These are phyloP conservation scores for Phytopythium delawarense DNA, from an alignment of 352 stramenopile genomes.

Conservation along the genomic window DNA sequence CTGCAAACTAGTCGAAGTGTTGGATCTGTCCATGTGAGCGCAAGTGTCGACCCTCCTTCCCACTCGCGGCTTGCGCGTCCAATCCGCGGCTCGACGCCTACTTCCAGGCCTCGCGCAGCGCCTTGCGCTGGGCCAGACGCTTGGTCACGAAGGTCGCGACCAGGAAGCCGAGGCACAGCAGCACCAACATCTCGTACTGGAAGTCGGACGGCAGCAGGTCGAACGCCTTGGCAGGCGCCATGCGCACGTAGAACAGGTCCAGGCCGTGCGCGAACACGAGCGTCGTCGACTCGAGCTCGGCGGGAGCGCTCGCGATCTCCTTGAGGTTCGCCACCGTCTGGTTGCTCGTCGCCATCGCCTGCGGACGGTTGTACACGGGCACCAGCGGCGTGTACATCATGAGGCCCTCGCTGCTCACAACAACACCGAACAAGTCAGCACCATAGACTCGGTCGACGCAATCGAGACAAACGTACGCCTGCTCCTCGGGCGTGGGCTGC, in stretches of 20 bases:
- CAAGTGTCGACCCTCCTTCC: too few relatives aligned
- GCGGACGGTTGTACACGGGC: conserved; percentile 80
- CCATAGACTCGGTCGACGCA: neutral
- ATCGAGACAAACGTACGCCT: conserved; percentile 29
- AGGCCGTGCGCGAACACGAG: conserved; percentile 92
- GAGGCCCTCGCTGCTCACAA: conserved; percentile 55
- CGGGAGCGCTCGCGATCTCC: conserved; percentile 54
- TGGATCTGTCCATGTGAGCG: too few relatives aligned
- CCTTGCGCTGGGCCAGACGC: conserved; percentile 64
- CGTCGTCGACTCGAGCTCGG: conserved; percentile 94
- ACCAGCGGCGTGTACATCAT: conserved; percentile 90
- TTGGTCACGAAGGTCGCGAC: conserved; percentile 66
- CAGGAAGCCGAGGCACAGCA: conserved; percentile 88
- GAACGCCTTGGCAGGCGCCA: conserved; percentile 93
- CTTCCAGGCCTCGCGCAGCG: conserved; percentile 80
- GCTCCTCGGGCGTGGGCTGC: conserved; percentile 80
- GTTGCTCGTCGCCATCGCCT: conserved; percentile 91
- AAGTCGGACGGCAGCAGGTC: conserved; percentile 96
- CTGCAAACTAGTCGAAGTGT: neutral
- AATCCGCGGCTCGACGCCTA: conserved; percentile 18
- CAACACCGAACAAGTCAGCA: neutral
- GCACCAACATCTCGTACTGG: conserved; percentile 91
- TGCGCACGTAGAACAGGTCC: conserved; percentile 93
- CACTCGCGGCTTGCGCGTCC: neutral
- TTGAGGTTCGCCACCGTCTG: conserved; percentile 81